These are phyloP conservation scores for Pichia nakasei DNA, from an alignment of 805 yeast species.

Conservation along the genomic window DNA sequence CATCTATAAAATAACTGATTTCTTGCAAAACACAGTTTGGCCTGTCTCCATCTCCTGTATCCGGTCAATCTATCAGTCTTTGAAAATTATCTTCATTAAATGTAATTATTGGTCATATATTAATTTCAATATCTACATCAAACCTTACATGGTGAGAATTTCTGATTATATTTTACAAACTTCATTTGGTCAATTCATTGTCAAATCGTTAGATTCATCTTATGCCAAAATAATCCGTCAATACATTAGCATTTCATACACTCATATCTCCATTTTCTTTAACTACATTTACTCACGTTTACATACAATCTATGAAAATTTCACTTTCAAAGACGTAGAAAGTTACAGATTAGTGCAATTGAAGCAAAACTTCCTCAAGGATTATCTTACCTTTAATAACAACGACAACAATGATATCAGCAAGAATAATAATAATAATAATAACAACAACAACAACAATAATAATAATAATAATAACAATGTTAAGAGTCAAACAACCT, in stretches of 20 bases:
- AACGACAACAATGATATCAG: conserved; percentile 13
- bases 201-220: conserved; percentile 9
- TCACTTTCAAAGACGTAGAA: conserved; percentile 18
- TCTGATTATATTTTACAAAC: conserved; percentile 12
- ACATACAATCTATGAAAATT: conserved; percentile 14
- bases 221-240: conserved; percentile 5
- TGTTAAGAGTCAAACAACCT: too few species aligned
- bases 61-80: conserved; percentile 4
- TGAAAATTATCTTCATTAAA: conserved; percentile 6
- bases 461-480: conserved; percentile 2
- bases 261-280: conserved; percentile 5
- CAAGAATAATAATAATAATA: too few species aligned
- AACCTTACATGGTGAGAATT: conserved; percentile 13
- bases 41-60: conserved; percentile 10
- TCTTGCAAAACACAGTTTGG: conserved; percentile 4
- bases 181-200: conserved; percentile 16
- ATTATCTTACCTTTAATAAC: conserved; percentile 7
- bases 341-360: conserved; percentile 22
- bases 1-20: not conserved
- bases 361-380: conserved; percentile 23
- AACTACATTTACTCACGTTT: conserved; percentile 9
- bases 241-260: conserved; percentile 2
- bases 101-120: conserved; percentile 9
- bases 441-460: conserved; percentile 1
- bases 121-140: conserved; percentile 18